These are phyloP conservation scores for Ophioceras dolichostomum DNA, from an alignment of 2,329 filamentous ascomycete genomes.

Conservation along the genomic window DNA sequence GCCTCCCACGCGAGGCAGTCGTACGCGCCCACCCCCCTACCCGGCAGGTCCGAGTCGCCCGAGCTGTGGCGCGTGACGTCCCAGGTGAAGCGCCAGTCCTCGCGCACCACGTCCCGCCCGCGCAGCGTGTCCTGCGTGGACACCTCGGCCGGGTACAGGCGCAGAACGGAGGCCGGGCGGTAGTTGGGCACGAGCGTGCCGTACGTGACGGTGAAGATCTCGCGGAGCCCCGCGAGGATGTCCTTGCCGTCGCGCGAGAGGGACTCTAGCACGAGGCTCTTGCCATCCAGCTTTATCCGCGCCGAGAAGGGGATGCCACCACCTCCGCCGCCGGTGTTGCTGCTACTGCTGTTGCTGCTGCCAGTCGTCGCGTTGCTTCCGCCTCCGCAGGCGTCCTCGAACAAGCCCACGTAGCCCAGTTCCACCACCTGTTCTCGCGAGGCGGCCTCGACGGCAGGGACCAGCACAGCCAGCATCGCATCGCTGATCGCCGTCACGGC, in stretches of 20 bases:
- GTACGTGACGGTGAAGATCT: constrained; percentile 6
- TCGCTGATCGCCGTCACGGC: constrained; percentile 6
- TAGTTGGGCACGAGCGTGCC: constrained; percentile 5
- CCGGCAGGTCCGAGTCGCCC: constrained; percentile 8
- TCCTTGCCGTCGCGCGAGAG: constrained; percentile 5
- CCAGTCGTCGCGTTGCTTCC: too few relatives aligned
- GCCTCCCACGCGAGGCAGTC: constrained; percentile 10
- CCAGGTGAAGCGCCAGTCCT: constrained; percentile 10
- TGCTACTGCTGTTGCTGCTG: too few relatives aligned
- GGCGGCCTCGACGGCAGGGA: constrained; percentile 8
- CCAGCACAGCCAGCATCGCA: constrained; percentile 6
- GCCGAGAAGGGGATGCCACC: constrained; percentile 3
- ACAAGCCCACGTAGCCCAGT: constrained; percentile 6
- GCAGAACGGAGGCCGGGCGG: constrained; percentile 1
- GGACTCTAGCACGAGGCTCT: not conserved
- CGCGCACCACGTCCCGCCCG: constrained; percentile 5
- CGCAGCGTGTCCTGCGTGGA: not conserved
- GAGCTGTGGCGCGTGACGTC: constrained; percentile 2
- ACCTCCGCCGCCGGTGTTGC: too few relatives aligned
- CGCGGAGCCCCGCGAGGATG: constrained; percentile 5
- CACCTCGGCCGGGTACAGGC: constrained; percentile 8
- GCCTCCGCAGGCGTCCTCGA: constrained; percentile 3
- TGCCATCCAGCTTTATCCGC: constrained; percentile 1
- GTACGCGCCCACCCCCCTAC: constrained; percentile 5
- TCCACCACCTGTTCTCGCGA: constrained; percentile 6